Percentiles rank a stretch among this genome's conserved stretches.
These are phyloP conservation scores for Cytospora leucostoma DNA, from an alignment of 2,329 filamentous ascomycete genomes.

Conservation along the genomic window DNA sequence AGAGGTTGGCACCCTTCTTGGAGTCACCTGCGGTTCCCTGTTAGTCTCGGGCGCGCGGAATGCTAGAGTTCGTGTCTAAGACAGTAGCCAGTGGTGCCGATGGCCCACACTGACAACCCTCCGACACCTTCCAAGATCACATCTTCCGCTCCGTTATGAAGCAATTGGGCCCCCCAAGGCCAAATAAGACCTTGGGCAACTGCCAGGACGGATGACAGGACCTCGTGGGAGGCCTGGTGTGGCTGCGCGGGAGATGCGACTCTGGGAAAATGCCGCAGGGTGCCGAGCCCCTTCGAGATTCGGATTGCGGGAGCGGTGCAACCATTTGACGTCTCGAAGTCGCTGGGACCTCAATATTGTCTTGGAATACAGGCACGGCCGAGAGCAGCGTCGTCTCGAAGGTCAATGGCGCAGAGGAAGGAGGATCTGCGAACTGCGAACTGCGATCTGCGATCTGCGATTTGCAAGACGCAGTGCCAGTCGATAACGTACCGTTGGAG, in stretches of 20 bases:
- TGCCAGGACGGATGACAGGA: neutral
- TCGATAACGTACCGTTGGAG: slow-evolving; percentile 40
- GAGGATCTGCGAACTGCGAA: slow-evolving; percentile 3
- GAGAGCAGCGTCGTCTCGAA: slow-evolving; percentile 11
- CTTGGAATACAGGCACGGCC: too few species aligned
- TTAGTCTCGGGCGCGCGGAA: slow-evolving; percentile 1
- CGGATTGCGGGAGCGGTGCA: neutral
- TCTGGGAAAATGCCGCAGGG: slow-evolving; percentile 40
- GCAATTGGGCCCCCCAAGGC: neutral
- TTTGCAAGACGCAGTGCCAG: neutral
- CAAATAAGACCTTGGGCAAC: neutral
- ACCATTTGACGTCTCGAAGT: slow-evolving; percentile 27
- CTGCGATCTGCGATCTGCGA: neutral
- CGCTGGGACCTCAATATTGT: neutral
- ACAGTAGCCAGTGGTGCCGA: neutral
- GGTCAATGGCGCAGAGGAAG: slow-evolving; percentile 31
- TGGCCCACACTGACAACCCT: neutral
- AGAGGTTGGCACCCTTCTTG: slow-evolving; percentile 97
- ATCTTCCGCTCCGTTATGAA: neutral
- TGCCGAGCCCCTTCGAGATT: neutral
- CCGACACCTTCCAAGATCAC: slow-evolving; percentile 2
- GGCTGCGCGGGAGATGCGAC: slow-evolving; percentile 25
- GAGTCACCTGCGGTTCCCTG: slow-evolving; percentile 66
- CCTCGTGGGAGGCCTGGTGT: slow-evolving; percentile 11
- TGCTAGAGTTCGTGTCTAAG: neutral